Evolutionary conservation across 225 moss, liverwort and hornwort genomes (phyloP), one percentile per base, ranked within the genome.

Genomic region (Asterella californica): DNA sequence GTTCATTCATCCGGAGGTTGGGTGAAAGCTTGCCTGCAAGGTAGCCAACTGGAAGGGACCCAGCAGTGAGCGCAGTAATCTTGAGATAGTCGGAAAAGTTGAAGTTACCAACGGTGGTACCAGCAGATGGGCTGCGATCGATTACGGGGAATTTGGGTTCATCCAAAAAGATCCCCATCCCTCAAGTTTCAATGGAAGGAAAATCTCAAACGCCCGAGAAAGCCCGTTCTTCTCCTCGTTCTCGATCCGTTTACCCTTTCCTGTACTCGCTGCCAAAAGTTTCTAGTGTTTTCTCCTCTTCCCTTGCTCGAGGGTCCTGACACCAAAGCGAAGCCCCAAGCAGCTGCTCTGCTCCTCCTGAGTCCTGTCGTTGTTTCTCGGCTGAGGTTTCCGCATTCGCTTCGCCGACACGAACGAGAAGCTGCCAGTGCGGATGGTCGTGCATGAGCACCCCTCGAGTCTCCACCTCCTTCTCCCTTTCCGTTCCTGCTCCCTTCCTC

Each of bases 91-190:
- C 96, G 49, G 88, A 89, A 66, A 88, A 70, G 82, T 37, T 94
- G 89, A 94, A 96, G 80, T 96, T 96, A 82, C 90, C 79, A 49
- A 96, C 63, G 79, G 94, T 96, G 82, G 88, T 90, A 63, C 91
- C 79, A 33, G 93, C 91, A 11, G 91, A 89, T 8, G 96, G 96
- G 78, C 87, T 90, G 80, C 90, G 92, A 80, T 96, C 91, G 86
- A 96, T 91, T 57, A 96, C 96, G 3, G 94, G 94, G 71, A 86
- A 91, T 88, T 94, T 94, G 79, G 96, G 92, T 80, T 96, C 90
- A 77, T 94, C 94, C 79, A 96, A 80, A 33, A 92, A 83, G 82
- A 94, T 90, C 74, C 92, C 94, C 94, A 96, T 92, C 60, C 60
- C 76, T 60, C 60, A 37, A 38, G 17, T n/a, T 34, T n/a, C 33